phyloP scores from a whole-genome alignment of 2,329 filamentous ascomycete genomes.

The Fusarium abutilonis region DNA sequence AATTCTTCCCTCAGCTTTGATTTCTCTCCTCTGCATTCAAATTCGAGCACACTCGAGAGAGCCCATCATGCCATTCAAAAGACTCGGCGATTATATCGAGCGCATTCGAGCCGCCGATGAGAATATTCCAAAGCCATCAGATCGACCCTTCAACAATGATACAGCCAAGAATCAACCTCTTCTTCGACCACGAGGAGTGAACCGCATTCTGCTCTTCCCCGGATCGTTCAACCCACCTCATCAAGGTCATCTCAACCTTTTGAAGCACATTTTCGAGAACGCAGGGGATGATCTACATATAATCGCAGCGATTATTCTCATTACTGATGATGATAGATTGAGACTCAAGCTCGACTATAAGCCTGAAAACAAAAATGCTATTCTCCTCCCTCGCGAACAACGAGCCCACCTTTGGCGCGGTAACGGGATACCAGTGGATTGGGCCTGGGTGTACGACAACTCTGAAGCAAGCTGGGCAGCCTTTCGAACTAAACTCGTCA shows the following conservation, averaged over 20 bases:
- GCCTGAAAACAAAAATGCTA: not conserved
- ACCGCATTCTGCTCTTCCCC: conserved; percentile 49
- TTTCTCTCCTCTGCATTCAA: not conserved
- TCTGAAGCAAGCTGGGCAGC: conserved; percentile 27
- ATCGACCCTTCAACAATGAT: conserved; percentile 33
- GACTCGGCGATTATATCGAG: conserved; percentile 36
- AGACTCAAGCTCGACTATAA: conserved; percentile 34
- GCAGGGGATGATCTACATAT: conserved; percentile 45
- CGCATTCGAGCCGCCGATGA: conserved; percentile 1
- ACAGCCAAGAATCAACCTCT: conserved; percentile 5
- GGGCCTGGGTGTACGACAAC: conserved; percentile 43
- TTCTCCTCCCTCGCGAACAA: conserved; percentile 36
- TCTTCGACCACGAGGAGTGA: conserved; percentile 29
- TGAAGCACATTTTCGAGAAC: conserved; percentile 45
- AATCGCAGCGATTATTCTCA: conserved; percentile 47
- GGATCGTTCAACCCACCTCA: conserved; percentile 54
- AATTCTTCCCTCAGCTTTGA: not conserved
- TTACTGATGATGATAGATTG: conserved; percentile 41
- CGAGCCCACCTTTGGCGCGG: conserved; percentile 45
- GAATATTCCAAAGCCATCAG: not conserved
- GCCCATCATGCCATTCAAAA: conserved; percentile 10
- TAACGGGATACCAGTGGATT: conserved; percentile 22
- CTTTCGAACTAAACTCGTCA: conserved; percentile 25
- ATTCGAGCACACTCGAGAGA: not conserved
- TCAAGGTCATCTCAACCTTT: conserved; percentile 48